These are phyloP conservation scores for Pseudopyricularia cyperi DNA, from an alignment of 2,329 filamentous ascomycete genomes.

Conservation along the genomic window DNA sequence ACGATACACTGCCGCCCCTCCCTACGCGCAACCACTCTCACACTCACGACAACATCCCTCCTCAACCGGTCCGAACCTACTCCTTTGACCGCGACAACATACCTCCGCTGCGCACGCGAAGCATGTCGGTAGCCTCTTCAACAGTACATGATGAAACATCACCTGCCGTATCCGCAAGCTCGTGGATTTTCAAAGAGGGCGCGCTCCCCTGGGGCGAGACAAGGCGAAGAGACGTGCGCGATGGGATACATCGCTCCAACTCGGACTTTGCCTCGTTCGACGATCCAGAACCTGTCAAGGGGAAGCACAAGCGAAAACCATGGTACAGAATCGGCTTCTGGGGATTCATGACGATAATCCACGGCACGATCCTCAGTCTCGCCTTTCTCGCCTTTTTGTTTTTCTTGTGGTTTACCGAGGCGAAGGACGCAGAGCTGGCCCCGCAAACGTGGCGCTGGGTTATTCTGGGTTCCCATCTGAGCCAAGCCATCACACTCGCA, in stretches of 20 bases:
- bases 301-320: background rate
- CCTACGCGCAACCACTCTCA: background rate
- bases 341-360: constrained; percentile 5
- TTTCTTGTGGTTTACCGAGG: constrained; percentile 10
- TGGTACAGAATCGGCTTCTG: constrained; percentile 4
- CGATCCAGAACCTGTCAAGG: background rate
- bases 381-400: constrained; percentile 9
- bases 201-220: background rate
- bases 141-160: background rate
- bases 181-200: constrained; percentile 1
- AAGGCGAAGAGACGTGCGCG: background rate
- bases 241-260: background rate
- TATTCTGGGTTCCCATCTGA: constrained; percentile 7
- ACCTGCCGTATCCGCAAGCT: background rate
- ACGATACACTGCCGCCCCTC: background rate
- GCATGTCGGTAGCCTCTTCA: background rate
- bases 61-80: background rate
- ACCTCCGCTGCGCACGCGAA: background rate
- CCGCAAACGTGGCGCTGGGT: constrained; percentile 9
- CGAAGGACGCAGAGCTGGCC: constrained; percentile 4
- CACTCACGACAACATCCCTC: background rate
- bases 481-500: constrained; percentile 10
- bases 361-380: constrained; percentile 8
- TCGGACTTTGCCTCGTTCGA: background rate
- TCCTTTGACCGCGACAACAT: background rate